Base-by-base conservation (phyloP, 805 yeast species). In the Suhomyces emberorum region DNA sequence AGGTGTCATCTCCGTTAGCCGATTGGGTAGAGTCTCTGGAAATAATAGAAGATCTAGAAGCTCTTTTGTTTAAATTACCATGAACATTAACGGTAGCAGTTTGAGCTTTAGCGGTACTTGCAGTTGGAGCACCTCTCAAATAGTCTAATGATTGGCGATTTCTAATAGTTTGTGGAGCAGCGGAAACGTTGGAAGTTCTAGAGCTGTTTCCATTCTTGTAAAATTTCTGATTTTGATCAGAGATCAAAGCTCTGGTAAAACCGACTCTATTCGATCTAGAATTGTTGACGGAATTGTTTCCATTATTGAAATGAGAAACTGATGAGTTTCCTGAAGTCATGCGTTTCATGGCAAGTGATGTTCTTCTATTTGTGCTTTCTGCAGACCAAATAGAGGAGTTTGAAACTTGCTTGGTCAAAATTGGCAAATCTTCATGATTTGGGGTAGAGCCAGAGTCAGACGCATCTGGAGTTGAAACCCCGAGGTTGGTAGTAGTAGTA, bases 191-290 rank as follows among this genome's bases (percentile, higher is more conserved):
- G 26, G 38, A 38, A 6, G 33, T 19, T 8, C 40, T 37, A 16
- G 42, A 38, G 7, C 19, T 26, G 32, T 46, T 51, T 22, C 28
- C 34, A 37, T 42, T 54, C 40, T 42, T 49, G 44, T 44, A 49
- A 43, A 43, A 48, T 35, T 47, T 54, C 19, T 52, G 47, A 32
- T 54, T 48, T 34, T 47, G 58, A 30, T 65, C 71, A 3, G 63
- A 51, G 8, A 51, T 41, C 24, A 68, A 54, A 2, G 72, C 74
- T 23, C 72, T 51, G 7, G 72, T 63, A 37, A 68, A 64, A 3
- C 72, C 72, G 7, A 62, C 63, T 34, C 37, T 33, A 15, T 32
- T 32, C 4, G 37, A 27, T 19, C 69, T 47, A 14, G 34, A 27
- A 25, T 36, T 38, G 32, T 41, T 34, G 10, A 42, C 34, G 24